phyloP scores from a whole-genome alignment of 129 eudicot genomes.

The Escallonia rubra region DNA sequence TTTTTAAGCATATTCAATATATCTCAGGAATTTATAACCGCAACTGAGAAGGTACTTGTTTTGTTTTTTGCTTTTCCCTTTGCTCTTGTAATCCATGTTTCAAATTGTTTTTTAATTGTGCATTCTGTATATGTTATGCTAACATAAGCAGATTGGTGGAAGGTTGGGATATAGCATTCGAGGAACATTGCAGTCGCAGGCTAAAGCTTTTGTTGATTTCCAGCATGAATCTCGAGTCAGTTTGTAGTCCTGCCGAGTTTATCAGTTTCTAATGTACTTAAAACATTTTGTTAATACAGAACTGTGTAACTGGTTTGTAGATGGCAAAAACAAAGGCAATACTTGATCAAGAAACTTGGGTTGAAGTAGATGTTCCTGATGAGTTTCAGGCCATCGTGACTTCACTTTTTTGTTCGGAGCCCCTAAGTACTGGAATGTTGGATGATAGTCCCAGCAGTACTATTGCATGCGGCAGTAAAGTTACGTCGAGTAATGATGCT shows the following conservation, averaged over 20 bases:
- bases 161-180: constrained; percentile 98
- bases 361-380: constrained; percentile 88
- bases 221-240: constrained; percentile 93
- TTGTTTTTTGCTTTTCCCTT: neutral
- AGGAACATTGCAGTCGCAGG: constrained; percentile 94
- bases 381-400: constrained; percentile 80
- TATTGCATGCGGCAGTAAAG: constrained; percentile 26
- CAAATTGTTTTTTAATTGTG: constrained; percentile 7
- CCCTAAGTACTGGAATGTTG: constrained; percentile 22
- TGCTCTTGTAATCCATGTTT: neutral
- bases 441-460: constrained; percentile 24
- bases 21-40: constrained; percentile 77
- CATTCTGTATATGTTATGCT: constrained; percentile 26
- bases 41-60: constrained; percentile 72
- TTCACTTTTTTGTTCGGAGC: constrained; percentile 53
- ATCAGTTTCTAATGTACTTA: neutral
- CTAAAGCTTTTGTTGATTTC: constrained; percentile 86
- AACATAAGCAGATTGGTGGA: constrained; percentile 88
- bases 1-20: constrained; percentile 68
- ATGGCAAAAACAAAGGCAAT: constrained; percentile 86
- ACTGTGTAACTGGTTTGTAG: constrained; percentile 40
- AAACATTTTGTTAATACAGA: neutral
- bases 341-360: constrained; percentile 99
- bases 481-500: constrained; percentile 26
- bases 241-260: constrained; percentile 12